Percentiles rank a stretch among this genome's conserved stretches.
Conservation (phyloP, 2,329 filamentous ascomycete genomes). For the Penicillium sp. region DNA sequence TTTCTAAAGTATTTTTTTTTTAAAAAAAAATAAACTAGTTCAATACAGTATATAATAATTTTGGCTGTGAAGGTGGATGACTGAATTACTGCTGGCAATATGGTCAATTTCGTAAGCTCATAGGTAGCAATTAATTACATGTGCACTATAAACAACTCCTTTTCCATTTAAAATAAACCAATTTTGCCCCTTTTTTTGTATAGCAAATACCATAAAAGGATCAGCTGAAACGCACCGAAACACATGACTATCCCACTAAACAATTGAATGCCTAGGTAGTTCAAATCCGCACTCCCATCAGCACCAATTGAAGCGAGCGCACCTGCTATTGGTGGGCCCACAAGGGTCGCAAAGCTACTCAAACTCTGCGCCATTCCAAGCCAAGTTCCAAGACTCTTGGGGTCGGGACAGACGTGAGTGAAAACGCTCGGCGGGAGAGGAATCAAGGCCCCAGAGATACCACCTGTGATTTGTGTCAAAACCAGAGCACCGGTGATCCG, state of each 20-base stretch:
- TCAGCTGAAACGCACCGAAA: slow-evolving; percentile 37
- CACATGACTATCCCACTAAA: slow-evolving; percentile 45
- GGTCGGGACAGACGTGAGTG: slow-evolving; percentile 49
- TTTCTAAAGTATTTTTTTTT: too few relatives aligned
- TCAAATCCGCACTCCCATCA: slow-evolving; percentile 23
- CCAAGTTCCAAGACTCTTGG: slow-evolving; percentile 46
- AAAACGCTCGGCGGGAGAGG: slow-evolving; percentile 60
- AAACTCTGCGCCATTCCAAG: slow-evolving; percentile 52
- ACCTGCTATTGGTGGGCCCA: slow-evolving; percentile 51
- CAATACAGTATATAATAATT: too few relatives aligned
- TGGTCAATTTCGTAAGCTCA: too few relatives aligned
- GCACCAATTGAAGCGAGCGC: slow-evolving; percentile 42
- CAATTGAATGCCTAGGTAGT: slow-evolving; percentile 47
- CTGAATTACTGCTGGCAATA: too few relatives aligned
- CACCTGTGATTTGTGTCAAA: slow-evolving; percentile 31
- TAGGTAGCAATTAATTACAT: background rate
- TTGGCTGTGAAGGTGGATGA: too few relatives aligned
- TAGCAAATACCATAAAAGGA: slow-evolving; percentile 20
- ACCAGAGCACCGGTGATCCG: background rate
- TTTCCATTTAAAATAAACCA: slow-evolving; percentile 13
- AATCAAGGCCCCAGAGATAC: slow-evolving; percentile 60
- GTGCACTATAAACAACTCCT: background rate
- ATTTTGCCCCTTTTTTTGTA: slow-evolving; percentile 17
- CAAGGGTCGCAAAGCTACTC: slow-evolving; percentile 48
- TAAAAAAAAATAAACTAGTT: too few relatives aligned